phyloP scores from a whole-genome alignment of 2,329 filamentous ascomycete species.

The Fusarium cicatricum region DNA sequence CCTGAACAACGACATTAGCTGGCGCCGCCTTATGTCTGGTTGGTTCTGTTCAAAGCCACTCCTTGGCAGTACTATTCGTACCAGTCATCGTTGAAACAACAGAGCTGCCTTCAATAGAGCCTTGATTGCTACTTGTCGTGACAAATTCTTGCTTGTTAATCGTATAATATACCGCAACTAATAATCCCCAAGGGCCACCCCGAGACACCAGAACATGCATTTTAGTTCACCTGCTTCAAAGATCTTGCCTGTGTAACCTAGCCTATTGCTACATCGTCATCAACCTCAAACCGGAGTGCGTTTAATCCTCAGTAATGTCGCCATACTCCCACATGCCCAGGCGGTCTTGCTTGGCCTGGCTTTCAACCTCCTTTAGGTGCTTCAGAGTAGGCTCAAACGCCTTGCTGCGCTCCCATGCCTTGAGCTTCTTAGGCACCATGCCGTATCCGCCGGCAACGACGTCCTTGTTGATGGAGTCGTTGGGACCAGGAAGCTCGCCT shows the following conservation, averaged over 20 bases:
- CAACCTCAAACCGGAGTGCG: not conserved
- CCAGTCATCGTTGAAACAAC: slow-evolving; percentile 16
- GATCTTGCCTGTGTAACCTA: slow-evolving; percentile 21
- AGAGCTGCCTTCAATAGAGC: not conserved
- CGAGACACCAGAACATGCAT: slow-evolving; percentile 23
- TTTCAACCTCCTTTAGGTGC: slow-evolving; percentile 76
- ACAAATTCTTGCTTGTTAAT: slow-evolving; percentile 8
- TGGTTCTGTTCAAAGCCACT: slow-evolving; percentile 6
- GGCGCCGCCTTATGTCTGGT: slow-evolving; percentile 8
- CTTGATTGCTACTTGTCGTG: not conserved
- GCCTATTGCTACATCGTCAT: slow-evolving; percentile 15
- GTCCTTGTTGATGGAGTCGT: slow-evolving; percentile 89
- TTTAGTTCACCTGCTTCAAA: slow-evolving; percentile 19
- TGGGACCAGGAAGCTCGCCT: slow-evolving; percentile 61
- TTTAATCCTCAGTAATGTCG: slow-evolving; percentile 88
- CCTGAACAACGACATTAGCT: slow-evolving; percentile 8
- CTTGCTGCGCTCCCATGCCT: slow-evolving; percentile 82
- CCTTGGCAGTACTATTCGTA: slow-evolving; percentile 14
- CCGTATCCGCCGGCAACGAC: slow-evolving; percentile 84
- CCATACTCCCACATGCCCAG: slow-evolving; percentile 98
- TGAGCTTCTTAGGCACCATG: slow-evolving; percentile 92
- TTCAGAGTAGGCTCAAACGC: slow-evolving; percentile 76
- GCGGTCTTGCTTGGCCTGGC: slow-evolving; percentile 79
- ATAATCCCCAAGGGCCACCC: not conserved
- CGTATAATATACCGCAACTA: slow-evolving; percentile 19